Evolutionary conservation across 2,329 filamentous ascomycete species (phyloP).

Genomic region (Cordyceps tenuipes): DNA sequence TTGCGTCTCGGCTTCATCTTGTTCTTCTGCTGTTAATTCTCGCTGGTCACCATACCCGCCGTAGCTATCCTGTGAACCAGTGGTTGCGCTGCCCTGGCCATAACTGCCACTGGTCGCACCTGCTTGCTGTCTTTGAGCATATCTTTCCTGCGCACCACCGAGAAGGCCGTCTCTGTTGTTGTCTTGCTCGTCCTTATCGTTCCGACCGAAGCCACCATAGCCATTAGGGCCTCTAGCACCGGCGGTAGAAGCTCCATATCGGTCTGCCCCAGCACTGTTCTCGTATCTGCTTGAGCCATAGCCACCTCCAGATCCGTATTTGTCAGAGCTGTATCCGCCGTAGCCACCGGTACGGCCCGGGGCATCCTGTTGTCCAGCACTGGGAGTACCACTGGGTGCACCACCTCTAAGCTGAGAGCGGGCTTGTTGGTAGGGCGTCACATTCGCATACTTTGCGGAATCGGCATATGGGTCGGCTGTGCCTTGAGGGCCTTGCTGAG

Average conservation of each 20-base stretch:
- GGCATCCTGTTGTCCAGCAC: neutral
- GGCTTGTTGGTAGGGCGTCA: conserved; percentile 39
- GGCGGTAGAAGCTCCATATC: conserved; percentile 19
- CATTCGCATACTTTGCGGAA: conserved; percentile 35
- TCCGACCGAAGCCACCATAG: conserved; percentile 51
- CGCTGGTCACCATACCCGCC: conserved; percentile 59
- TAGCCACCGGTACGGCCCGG: conserved; percentile 17
- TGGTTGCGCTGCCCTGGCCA: conserved; percentile 10
- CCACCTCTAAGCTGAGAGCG: conserved; percentile 25
- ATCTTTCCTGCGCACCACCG: conserved; percentile 42
- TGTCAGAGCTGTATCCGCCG: conserved; percentile 44
- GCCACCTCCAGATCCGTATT: conserved; percentile 41
- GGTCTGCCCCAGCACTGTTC: conserved; percentile 23
- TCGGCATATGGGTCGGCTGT: conserved; percentile 46
- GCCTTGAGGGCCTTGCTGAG: conserved; percentile 34
- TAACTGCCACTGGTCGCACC: conserved; percentile 16
- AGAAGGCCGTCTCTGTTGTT: conserved; percentile 57
- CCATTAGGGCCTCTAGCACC: conserved; percentile 43
- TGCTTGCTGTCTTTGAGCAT: conserved; percentile 31
- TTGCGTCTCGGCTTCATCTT: conserved; percentile 64
- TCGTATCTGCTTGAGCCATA: conserved; percentile 49
- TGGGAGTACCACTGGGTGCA: conserved; percentile 16
- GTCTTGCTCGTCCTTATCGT: conserved; percentile 36
- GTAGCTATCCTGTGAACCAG: conserved; percentile 24
- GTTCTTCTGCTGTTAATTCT: conserved; percentile 72